A percentile compares a stretch with the other conserved stretches of the same genome.
Conservation (phyloP, 441 rosid genomes). For the Euphorbia corollata region DNA sequence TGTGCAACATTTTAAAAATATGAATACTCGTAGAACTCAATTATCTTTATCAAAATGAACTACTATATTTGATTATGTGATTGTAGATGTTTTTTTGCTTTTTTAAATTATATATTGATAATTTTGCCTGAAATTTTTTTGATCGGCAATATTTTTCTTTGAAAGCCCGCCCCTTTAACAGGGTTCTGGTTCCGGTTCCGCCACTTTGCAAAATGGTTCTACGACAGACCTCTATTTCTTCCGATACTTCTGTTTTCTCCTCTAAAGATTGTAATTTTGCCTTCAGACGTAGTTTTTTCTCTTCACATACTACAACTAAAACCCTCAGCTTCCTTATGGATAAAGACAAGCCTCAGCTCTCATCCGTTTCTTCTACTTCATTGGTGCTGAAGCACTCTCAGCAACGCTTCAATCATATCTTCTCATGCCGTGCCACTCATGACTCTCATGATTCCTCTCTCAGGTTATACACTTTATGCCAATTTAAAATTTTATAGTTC, state of each 20-base stretch:
- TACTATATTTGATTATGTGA: too few species aligned
- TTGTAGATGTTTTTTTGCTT: too few species aligned
- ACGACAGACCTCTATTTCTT: conserved; percentile 12
- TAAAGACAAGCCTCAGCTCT: conserved; percentile 17
- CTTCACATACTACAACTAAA: neutral
- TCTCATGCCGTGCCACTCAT: conserved; percentile 31
- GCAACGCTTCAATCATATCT: conserved; percentile 18
- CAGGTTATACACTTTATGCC: conserved; percentile 10
- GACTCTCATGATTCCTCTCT: conserved; percentile 29
- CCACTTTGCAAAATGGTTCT: conserved; percentile 14
- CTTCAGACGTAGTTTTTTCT: conserved; percentile 10
- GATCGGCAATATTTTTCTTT: too few species aligned
- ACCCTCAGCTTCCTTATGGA: conserved; percentile 26
- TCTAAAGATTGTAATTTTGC: conserved; percentile 9
- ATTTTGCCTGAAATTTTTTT: too few species aligned
- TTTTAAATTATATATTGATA: too few species aligned
- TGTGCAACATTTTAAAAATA: too few species aligned
- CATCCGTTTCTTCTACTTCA: conserved; percentile 15
- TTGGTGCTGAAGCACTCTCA: conserved; percentile 9
- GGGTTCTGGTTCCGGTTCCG: too few species aligned
- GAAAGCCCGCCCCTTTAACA: too few species aligned
- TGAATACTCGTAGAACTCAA: too few species aligned
- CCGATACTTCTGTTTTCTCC: neutral
- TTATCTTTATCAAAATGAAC: too few species aligned
- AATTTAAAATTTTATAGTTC: neutral